Percentiles rank a stretch among this genome's conserved stretches.
Conservation (phyloP, 1,139 yeast genomes). For the Hanseniaspora sp. region DNA sequence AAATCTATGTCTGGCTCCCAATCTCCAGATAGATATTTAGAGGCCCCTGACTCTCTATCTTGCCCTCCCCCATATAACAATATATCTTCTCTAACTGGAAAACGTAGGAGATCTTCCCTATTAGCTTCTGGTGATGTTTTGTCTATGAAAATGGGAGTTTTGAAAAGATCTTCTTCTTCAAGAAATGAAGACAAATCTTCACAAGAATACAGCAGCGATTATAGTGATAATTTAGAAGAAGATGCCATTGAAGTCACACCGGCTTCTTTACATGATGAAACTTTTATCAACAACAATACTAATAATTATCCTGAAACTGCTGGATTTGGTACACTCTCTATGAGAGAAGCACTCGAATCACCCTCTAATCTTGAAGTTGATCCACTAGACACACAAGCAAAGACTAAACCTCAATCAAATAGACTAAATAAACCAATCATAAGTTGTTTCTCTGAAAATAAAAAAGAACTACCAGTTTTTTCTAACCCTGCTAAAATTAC, state of each 20-base stretch:
- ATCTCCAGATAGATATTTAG: not conserved
- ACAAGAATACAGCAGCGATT: not conserved
- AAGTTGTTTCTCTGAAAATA: not conserved
- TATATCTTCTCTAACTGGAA: not conserved
- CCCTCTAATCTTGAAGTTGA: not conserved
- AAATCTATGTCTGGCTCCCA: not conserved
- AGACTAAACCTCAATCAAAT: not conserved
- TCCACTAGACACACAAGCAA: constrained; percentile 3
- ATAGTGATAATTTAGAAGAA: not conserved
- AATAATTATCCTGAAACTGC: not conserved
- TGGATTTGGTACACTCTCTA: too few relatives aligned
- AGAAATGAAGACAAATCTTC: not conserved
- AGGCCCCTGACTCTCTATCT: not conserved
- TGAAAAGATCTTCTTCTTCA: not conserved
- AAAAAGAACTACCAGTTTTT: not conserved
- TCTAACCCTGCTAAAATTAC: not conserved
- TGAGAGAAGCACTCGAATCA: not conserved
- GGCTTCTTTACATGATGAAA: not conserved
- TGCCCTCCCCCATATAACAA: not conserved
- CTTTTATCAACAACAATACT: not conserved
- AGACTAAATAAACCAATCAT: not conserved
- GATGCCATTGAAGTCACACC: not conserved
- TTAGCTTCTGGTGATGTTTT: constrained; percentile 14
- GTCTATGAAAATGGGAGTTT: constrained; percentile 11
- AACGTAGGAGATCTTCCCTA: constrained; percentile 9